Base-by-base conservation (phyloP, 176 grass and related monocot species). In the Juncus inflexus region DNA sequence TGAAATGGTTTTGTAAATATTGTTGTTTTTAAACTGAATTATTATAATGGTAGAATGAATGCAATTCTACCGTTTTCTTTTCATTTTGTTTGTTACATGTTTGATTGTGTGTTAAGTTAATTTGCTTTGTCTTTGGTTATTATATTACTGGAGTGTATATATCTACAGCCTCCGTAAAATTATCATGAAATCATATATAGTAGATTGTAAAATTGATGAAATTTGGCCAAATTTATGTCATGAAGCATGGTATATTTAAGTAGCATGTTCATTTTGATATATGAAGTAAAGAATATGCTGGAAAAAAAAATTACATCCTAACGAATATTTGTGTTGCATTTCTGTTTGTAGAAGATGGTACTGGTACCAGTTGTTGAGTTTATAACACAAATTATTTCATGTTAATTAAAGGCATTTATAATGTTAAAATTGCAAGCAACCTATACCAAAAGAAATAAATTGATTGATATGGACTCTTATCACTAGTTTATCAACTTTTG, bases 1-100 rank as follows among this genome's bases (percentile, higher is more conserved):
- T 75, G 37, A 61, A 74, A 64, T 63, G 60, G 57, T 64, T 55
- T 61, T 75, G 72, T 75, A 64, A 63, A 75, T 75, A 63, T 59
- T 63, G 45, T 56, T 59, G 45, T 56, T 41, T 64, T 74, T 73
- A 52, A 63, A 52, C 60, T 50, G 62, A 53, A 70, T 71, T 57
- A 70, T 71, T 57, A 58, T 55, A 59, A 55, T 59, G 54, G 67
- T 71, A 37, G 43, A 47, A 69, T 52, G 38, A 39, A 1, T 69
- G 52, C 65, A 55, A 69, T 37, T 67, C 40, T 35, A 69, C 65
- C 11, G 55, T 55, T 55, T 55, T 38, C 12, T 11, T 7, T 53
- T 58, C 57, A n/a, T 57, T 42, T 43, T 38, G 40, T 39, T n/a
- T 56, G 53, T 37, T 9, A 6, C 51, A 54, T 6, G 43, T 69